Conservation (phyloP, 1,284 basidiomycete genomes). For the Fomitiporia mediterranea region DNA sequence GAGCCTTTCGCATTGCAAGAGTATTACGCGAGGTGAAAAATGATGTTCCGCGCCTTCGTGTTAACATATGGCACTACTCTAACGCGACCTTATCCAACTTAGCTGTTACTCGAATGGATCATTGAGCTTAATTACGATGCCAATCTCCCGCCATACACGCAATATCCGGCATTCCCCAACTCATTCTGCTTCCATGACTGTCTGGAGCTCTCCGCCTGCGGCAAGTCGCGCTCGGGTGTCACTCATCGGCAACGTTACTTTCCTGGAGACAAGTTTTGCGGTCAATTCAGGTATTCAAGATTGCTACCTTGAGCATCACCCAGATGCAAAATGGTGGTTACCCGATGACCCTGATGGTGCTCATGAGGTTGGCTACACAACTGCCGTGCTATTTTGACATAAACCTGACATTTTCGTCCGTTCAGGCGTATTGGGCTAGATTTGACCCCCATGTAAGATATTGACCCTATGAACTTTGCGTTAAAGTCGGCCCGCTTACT, state of each 20-base stretch:
- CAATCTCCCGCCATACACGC: conserved; percentile 55
- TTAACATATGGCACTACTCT: background rate
- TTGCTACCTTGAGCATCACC: conserved; percentile 46
- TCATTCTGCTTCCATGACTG: conserved; percentile 49
- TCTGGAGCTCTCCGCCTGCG: conserved; percentile 40
- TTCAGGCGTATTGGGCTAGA: conserved; percentile 49
- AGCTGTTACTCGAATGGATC: conserved; percentile 59
- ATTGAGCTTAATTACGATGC: conserved; percentile 56
- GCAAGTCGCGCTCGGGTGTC: conserved; percentile 47
- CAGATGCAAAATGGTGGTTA: conserved; percentile 47
- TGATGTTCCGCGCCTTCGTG: background rate
- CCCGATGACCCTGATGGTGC: conserved; percentile 44
- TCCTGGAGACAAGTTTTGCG: conserved; percentile 34
- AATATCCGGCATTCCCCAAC: conserved; percentile 46
- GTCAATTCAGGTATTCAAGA: conserved; percentile 33
- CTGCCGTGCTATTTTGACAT: background rate
- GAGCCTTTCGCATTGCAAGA: conserved; percentile 60
- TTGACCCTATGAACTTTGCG: background rate
- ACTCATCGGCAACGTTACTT: conserved; percentile 49
- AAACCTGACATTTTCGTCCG: conserved; percentile 18
- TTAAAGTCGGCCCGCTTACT: conserved; percentile 3
- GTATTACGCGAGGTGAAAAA: conserved; percentile 44
- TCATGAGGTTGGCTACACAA: conserved; percentile 34
- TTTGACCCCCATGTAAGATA: conserved; percentile 48
- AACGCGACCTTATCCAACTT: background rate